Conservation (phyloP, 768 basidiomycete genomes). For the Trametes coccinea region DNA sequence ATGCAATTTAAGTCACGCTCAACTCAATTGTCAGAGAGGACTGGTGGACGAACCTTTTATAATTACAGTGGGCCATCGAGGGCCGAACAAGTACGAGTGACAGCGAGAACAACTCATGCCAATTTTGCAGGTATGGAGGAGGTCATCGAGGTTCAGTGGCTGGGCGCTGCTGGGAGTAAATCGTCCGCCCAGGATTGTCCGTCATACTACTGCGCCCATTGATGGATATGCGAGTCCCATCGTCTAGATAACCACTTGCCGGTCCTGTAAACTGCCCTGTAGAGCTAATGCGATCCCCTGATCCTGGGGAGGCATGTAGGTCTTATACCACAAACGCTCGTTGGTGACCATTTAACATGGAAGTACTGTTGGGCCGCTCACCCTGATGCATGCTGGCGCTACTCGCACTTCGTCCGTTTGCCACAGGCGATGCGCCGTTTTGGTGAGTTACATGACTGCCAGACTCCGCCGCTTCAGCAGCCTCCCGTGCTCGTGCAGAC, state of each 20-base stretch:
- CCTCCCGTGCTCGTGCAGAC: slow-evolving; percentile 18
- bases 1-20: background rate
- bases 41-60: background rate
- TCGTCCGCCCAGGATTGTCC: slow-evolving; percentile 31
- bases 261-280: slow-evolving; percentile 23
- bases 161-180: slow-evolving; percentile 29
- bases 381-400: slow-evolving; percentile 6
- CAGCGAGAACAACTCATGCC: too few species aligned
- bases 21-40: background rate
- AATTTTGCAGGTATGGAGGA: too few species aligned
- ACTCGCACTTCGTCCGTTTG: slow-evolving; percentile 4
- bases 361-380: background rate
- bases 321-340: background rate
- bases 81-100: too few species aligned
- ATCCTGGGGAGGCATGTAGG: background rate
- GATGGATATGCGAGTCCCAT: slow-evolving; percentile 1
- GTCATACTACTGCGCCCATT: slow-evolving; percentile 13
- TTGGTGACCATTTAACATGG: too few species aligned
- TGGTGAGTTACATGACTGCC: background rate
- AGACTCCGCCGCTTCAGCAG: slow-evolving; percentile 6
- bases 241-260: slow-evolving; percentile 25
- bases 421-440: background rate
- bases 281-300: slow-evolving; percentile 1
- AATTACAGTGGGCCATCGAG: background rate
- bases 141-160: slow-evolving; percentile 7